Evolutionary conservation across 2,329 filamentous ascomycete genomes (phyloP), one percentile per base, ranked within the genome.

Genomic region (Tolypocladium album): DNA sequence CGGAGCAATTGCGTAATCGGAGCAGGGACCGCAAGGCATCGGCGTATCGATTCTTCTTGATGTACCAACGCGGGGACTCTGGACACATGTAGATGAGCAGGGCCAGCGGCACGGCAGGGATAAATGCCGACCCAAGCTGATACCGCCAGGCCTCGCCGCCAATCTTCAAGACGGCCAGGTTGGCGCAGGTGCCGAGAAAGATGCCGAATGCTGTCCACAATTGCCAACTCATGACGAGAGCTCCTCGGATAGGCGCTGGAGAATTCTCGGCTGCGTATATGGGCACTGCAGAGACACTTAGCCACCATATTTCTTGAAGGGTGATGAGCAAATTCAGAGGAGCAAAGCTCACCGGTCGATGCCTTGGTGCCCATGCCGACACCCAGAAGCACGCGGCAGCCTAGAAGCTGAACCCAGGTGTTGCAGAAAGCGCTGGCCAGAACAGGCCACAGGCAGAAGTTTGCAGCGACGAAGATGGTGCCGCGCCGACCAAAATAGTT

Each of bases 201-300:
- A 86, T 85, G 55, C 83, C 83, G 67, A 86, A 83, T 2, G 81
- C 80, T 3, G 80, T 85, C 83, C 85, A 88, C 71, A 88, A 76
- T 73, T 92, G 75, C 89, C 89, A 93, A 63, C 86, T 86, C 89
- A 93, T 93, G 63, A 92, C 88, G 22, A 94, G 78, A 9, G 87
- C 88, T 64, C 88, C 88, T 69, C 88, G 83, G 59, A 91, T 86
- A 1, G 78, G 71, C 1, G 88, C 85, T 0, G 88, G 88, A 0
- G 86, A 82, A 60, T 84, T 89, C 71, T 92, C 89, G 2, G 89
- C 88, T 0, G 88, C 86, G 66, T 89, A 92, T 36, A 92, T 86
- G 0, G 89, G 89, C 1, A 90, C 87, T 56, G 20, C 31, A 4
- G 4, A 1, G 50, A 22, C 20, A 7, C 20, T 53, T n/a, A 53